A percentile compares a stretch with the other conserved stretches of the same genome.
Conservation (phyloP, 2,329 filamentous ascomycete species). For the Penicillium brasilianum region DNA sequence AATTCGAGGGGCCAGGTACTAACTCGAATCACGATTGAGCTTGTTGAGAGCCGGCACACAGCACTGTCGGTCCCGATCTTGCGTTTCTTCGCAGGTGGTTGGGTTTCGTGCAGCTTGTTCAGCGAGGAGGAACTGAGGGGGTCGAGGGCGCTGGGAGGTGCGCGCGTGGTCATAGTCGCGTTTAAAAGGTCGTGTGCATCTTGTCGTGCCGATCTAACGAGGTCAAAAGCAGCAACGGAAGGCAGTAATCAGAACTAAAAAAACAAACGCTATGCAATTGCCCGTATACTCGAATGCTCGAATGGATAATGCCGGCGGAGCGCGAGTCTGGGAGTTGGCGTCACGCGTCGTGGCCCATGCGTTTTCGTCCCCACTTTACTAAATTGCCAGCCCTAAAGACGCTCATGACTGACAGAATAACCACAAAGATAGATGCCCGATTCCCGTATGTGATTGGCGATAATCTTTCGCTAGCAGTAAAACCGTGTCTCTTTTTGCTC, state of each 20-base stretch:
- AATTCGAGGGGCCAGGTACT: constrained; percentile 10
- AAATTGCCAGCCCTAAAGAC: neutral
- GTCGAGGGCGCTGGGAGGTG: constrained; percentile 39
- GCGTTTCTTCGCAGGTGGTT: constrained; percentile 41
- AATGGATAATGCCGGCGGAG: constrained; percentile 17
- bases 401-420: too few relatives aligned
- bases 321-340: constrained; percentile 27
- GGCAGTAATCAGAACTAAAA: neutral
- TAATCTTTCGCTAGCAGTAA: too few relatives aligned
- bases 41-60: constrained; percentile 27
- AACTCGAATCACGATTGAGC: constrained; percentile 43
- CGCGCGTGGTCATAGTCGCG: constrained; percentile 46
- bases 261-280: constrained; percentile 21
- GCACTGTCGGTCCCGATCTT: constrained; percentile 33
- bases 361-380: constrained; percentile 10
- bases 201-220: constrained; percentile 15
- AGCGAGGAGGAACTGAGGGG: constrained; percentile 39
- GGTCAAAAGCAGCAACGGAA: constrained; percentile 4
- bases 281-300: neutral
- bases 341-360: constrained; percentile 35
- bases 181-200: constrained; percentile 32
- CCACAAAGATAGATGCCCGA: too few relatives aligned
- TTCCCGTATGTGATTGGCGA: too few relatives aligned
- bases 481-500: too few relatives aligned
- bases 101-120: constrained; percentile 37